Evolutionary conservation across 2,329 filamentous ascomycete genomes (phyloP).

Genomic region (Chaetothyriales sp.): DNA sequence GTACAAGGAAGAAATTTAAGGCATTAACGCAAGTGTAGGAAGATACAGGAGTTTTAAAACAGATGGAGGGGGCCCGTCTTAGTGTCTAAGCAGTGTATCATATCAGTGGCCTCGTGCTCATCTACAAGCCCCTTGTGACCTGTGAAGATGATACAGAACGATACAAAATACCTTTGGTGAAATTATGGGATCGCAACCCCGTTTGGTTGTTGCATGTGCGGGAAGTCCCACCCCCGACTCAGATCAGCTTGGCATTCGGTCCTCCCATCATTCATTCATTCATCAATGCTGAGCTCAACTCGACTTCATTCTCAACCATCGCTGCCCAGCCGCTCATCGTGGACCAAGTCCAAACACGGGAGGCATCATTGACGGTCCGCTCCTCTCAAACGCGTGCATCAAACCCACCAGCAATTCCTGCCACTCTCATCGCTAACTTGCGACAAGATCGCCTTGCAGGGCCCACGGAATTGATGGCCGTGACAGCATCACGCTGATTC

Average conservation of each 20-base stretch:
- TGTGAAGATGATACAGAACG: too few species aligned
- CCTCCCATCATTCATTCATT: neutral
- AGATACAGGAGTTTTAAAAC: neutral
- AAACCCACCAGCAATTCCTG: neutral
- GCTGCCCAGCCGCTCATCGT: neutral
- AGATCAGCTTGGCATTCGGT: neutral
- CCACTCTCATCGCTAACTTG: neutral
- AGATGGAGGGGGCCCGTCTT: too few species aligned
- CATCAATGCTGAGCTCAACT: neutral
- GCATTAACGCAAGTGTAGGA: neutral
- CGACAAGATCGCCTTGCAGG: neutral
- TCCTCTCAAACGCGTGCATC: neutral
- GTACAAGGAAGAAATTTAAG: conserved; percentile 27
- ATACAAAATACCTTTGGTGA: too few species aligned
- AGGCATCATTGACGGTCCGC: neutral
- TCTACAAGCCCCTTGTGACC: too few species aligned
- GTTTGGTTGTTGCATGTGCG: neutral
- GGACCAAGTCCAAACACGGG: neutral
- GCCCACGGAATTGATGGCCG: neutral
- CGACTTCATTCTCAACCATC: neutral
- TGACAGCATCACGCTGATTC: neutral
- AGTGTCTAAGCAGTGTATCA: too few species aligned
- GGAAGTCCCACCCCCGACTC: neutral
- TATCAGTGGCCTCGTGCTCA: too few species aligned
- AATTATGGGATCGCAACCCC: too few species aligned